These are phyloP conservation scores for Leccinum fibrillosum DNA, from an alignment of 768 basidiomycete species.

Conservation along the genomic window DNA sequence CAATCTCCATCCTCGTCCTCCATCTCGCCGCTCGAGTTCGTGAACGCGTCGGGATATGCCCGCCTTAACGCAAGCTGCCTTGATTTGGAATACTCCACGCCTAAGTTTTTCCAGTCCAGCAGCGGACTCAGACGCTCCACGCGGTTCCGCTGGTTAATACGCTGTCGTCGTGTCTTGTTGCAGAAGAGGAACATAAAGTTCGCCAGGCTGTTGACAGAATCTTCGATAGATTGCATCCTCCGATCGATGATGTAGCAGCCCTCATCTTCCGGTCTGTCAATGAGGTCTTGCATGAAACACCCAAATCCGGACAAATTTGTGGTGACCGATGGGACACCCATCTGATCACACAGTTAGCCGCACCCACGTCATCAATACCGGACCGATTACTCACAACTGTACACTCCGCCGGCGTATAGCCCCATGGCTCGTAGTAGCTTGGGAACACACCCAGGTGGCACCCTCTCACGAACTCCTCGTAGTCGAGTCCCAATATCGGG, in stretches of 20 bases:
- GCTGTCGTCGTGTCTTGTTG: conserved; percentile 85
- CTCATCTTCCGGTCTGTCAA: conserved; percentile 91
- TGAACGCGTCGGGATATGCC: conserved; percentile 94
- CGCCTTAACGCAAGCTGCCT: conserved; percentile 87
- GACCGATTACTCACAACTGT: conserved; percentile 71
- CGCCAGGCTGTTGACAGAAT: conserved; percentile 82
- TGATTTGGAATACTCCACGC: conserved; percentile 95
- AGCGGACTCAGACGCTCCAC: conserved; percentile 92
- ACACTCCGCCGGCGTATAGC: conserved; percentile 96
- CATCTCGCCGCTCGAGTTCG: conserved; percentile 50
- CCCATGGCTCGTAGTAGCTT: conserved; percentile 96
- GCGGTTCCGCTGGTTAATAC: conserved; percentile 98
- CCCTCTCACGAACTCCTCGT: conserved; percentile 98
- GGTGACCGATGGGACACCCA: conserved; percentile 97
- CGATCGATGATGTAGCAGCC: conserved; percentile 97
- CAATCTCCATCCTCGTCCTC: conserved; percentile 41
- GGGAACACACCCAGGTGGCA: conserved; percentile 99
- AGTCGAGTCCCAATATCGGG: conserved; percentile 94
- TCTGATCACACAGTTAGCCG: conserved; percentile 42
- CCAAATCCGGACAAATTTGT: conserved; percentile 98
- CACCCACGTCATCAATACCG: not conserved
- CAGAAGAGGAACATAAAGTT: conserved; percentile 73
- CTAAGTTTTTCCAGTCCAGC: conserved; percentile 97
- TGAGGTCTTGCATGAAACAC: conserved; percentile 97
- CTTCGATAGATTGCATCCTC: conserved; percentile 84